Evolutionary conservation across 2,329 filamentous ascomycete genomes (phyloP).

Genomic region (Fusarium dimerum): DNA sequence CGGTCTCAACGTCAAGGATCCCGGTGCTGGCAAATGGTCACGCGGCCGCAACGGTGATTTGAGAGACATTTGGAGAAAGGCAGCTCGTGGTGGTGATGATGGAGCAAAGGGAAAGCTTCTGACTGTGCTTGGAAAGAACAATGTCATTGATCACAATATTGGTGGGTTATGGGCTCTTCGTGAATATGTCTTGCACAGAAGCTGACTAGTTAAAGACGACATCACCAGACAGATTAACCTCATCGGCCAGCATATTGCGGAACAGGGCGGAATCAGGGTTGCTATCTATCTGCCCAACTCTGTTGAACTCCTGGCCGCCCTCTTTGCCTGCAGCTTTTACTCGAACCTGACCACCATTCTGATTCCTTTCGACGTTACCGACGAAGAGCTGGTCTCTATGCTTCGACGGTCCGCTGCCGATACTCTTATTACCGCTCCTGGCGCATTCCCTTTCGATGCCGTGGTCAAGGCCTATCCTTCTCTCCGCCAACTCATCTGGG

Average conservation of each 20-base stretch:
- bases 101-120: slow-evolving; percentile 72
- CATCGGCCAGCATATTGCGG: slow-evolving; percentile 74
- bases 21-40: slow-evolving; percentile 79
- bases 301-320: slow-evolving; percentile 76
- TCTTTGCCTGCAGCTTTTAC: slow-evolving; percentile 92
- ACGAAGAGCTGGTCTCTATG: slow-evolving; percentile 69
- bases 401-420: slow-evolving; percentile 75
- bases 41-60: slow-evolving; percentile 84
- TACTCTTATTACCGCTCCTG: slow-evolving; percentile 79
- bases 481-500: slow-evolving; percentile 83
- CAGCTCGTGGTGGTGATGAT: slow-evolving; percentile 63
- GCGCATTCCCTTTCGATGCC: slow-evolving; percentile 78
- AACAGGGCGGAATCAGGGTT: slow-evolving; percentile 72
- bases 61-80: slow-evolving; percentile 84
- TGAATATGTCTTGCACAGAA: not conserved
- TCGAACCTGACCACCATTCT: slow-evolving; percentile 76
- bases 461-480: slow-evolving; percentile 69
- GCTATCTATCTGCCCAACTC: slow-evolving; percentile 94
- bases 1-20: slow-evolving; percentile 80
- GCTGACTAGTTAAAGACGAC: slow-evolving; percentile 50
- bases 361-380: slow-evolving; percentile 77
- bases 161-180: slow-evolving; percentile 40
- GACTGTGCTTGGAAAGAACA: slow-evolving; percentile 76
- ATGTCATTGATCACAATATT: slow-evolving; percentile 70
- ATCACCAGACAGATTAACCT: slow-evolving; percentile 85